Evolutionary conservation across 306 rosid genomes (phyloP), one percentile per base, ranked within the genome.

Genomic region (Lathyrus tuberosus): DNA sequence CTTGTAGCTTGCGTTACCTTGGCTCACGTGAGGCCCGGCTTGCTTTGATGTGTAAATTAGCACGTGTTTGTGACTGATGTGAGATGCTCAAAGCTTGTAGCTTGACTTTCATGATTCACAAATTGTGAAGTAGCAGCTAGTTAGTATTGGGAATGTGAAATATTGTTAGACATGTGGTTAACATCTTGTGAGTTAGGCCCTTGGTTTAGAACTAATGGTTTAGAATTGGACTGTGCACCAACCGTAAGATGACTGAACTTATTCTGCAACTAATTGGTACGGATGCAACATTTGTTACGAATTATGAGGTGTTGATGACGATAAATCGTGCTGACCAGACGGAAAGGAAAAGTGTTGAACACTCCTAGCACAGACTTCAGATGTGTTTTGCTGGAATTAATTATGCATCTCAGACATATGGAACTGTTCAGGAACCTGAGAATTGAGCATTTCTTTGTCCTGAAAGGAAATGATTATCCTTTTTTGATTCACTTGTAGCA

Each of bases 341-440:
- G 87, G 77, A 68, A 77, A 73, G 26, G 95, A 17, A 56, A 79
- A 69, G 76, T 84, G 84, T 53, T 87, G 96, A 69, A 82, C 78
- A 82, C 69, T 70, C 80, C 84, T 86, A 20, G 79, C 76, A 67
- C 64, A 80, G 65, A 77, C 89, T 62, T 87, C 97, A 24, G 84
- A 71, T 46, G 88, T 52, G 53, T 67, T 83, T 81, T 79, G 90
- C 70, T 84, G 95, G 78, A 88, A 89, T 78, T 94, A 96, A 73
- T 75, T 88, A 61, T 84, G 92, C 78, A 84, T 79, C 79, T 87
- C 88, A 68, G 99, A 51, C 73, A 86, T 44, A 51, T 81, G 88
- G 73, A 87, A 87, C 65, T 84, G 89, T 38, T 89, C 97, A 60
- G 86, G 63, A 41, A 69, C 70, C 44, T 84, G 92, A 18, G 92